phyloP scores from a whole-genome alignment of 192 early-diverging fungal genomes.

The Mortierella claussenii region DNA sequence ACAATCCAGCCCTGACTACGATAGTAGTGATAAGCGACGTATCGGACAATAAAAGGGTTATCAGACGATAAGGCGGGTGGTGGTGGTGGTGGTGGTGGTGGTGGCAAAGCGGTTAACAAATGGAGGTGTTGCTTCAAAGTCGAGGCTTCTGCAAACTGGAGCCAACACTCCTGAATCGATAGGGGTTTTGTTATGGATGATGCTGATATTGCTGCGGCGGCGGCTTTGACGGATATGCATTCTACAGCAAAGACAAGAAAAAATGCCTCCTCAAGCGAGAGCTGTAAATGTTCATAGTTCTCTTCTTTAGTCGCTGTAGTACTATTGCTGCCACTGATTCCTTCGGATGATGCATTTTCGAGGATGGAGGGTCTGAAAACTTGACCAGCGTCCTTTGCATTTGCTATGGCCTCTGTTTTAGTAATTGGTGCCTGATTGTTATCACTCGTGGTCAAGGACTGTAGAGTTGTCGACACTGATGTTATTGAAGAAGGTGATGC shows the following conservation, averaged over 20 bases:
- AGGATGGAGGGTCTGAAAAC: too few relatives aligned
- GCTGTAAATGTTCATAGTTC: conserved; percentile 68
- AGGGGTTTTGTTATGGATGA: background rate
- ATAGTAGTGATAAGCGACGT: conserved; percentile 88
- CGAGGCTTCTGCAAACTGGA: conserved; percentile 29
- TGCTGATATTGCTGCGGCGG: conserved; percentile 10
- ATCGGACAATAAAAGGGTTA: conserved; percentile 69
- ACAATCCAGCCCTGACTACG: conserved; percentile 86
- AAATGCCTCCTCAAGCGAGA: conserved; percentile 78
- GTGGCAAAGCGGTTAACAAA: too few relatives aligned
- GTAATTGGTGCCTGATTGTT: background rate
- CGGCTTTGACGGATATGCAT: conserved; percentile 58
- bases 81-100: background rate
- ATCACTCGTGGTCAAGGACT: background rate
- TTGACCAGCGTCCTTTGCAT: background rate
- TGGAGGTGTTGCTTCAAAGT: conserved; percentile 4
- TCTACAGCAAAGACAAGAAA: conserved; percentile 74
- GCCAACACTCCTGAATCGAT: conserved; percentile 56
- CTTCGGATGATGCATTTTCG: too few relatives aligned
- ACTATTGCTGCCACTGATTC: too few relatives aligned
- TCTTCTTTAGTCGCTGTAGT: too few relatives aligned
- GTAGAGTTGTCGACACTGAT: too few relatives aligned
- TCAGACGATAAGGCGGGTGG: conserved; percentile 1
- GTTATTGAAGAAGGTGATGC: background rate
- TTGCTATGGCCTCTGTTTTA: background rate